These are phyloP conservation scores for Amanita muscaria DNA, from an alignment of 768 basidiomycete species.

Conservation along the genomic window DNA sequence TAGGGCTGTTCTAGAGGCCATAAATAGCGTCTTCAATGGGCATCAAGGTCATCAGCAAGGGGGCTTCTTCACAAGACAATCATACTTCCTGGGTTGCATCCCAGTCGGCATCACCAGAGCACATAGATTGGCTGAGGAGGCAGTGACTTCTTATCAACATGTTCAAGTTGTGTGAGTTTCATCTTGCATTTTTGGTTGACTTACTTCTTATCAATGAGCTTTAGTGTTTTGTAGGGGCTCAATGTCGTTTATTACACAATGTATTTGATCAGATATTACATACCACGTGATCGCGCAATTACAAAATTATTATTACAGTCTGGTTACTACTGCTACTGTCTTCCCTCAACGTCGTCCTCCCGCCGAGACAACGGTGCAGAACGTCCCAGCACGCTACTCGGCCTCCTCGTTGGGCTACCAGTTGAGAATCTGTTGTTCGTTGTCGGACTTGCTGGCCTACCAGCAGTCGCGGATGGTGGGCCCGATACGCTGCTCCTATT, in stretches of 20 bases:
- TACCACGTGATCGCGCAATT: too few relatives aligned
- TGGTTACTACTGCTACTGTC: constrained; percentile 21
- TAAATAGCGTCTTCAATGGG: not conserved
- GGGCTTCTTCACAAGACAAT: too few relatives aligned
- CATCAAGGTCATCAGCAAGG: not conserved
- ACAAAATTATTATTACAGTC: too few relatives aligned
- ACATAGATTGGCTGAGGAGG: too few relatives aligned
- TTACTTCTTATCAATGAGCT: too few relatives aligned
- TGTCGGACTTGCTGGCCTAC: constrained; percentile 26
- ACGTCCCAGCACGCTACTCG: constrained; percentile 42
- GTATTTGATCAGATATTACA: too few relatives aligned
- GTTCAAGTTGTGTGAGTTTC: not conserved
- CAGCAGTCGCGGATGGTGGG: constrained; percentile 23
- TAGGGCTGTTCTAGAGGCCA: not conserved
- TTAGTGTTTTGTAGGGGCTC: too few relatives aligned
- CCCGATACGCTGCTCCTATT: constrained; percentile 40
- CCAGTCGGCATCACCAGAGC: too few relatives aligned
- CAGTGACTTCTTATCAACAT: not conserved
- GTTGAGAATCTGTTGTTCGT: constrained; percentile 41
- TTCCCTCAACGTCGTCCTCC: constrained; percentile 61
- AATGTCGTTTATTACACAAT: too few relatives aligned
- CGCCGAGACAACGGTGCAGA: constrained; percentile 53
- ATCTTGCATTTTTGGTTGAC: not conserved
- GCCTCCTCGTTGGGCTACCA: constrained; percentile 25
- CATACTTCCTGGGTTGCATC: too few relatives aligned